phyloP scores from a whole-genome alignment of 805 yeast species.

The Hanseniaspora meyeri region DNA sequence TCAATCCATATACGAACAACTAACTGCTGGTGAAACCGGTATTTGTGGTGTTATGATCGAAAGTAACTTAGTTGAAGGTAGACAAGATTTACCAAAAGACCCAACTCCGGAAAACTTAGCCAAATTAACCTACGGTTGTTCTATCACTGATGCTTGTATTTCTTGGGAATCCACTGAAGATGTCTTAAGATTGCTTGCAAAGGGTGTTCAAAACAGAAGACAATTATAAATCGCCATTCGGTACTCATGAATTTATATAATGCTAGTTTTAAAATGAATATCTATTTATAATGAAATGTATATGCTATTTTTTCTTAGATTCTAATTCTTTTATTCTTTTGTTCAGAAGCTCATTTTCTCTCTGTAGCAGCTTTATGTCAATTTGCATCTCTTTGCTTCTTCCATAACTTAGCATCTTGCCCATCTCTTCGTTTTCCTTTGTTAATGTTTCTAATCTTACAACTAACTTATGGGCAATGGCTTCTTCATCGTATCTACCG shows the following conservation, averaged over 20 bases:
- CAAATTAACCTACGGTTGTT: constrained; percentile 78
- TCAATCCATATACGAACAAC: constrained; percentile 61
- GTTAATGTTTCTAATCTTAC: constrained; percentile 47
- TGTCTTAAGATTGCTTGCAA: constrained; percentile 67
- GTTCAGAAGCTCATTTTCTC: constrained; percentile 38
- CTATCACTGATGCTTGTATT: constrained; percentile 95
- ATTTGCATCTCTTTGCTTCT: constrained; percentile 58
- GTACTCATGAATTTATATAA: too few relatives aligned
- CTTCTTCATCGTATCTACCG: constrained; percentile 63
- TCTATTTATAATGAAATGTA: neutral
- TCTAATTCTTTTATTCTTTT: constrained; percentile 13
- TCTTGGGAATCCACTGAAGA: constrained; percentile 77
- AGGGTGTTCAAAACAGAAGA: constrained; percentile 77
- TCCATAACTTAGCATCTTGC: constrained; percentile 64
- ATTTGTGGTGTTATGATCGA: constrained; percentile 96
- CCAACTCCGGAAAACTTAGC: constrained; percentile 39
- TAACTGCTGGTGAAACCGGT: constrained; percentile 55
- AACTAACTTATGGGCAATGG: constrained; percentile 60
- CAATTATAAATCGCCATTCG: constrained; percentile 14
- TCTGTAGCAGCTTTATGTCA: constrained; percentile 49
- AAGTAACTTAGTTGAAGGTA: constrained; percentile 80
- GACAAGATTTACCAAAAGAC: constrained; percentile 64
- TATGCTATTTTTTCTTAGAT: neutral
- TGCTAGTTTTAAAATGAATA: too few relatives aligned
- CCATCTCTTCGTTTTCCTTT: constrained; percentile 57